These are phyloP conservation scores for Hagleromyces aurorensis DNA, from an alignment of 805 yeast species.

Conservation along the genomic window DNA sequence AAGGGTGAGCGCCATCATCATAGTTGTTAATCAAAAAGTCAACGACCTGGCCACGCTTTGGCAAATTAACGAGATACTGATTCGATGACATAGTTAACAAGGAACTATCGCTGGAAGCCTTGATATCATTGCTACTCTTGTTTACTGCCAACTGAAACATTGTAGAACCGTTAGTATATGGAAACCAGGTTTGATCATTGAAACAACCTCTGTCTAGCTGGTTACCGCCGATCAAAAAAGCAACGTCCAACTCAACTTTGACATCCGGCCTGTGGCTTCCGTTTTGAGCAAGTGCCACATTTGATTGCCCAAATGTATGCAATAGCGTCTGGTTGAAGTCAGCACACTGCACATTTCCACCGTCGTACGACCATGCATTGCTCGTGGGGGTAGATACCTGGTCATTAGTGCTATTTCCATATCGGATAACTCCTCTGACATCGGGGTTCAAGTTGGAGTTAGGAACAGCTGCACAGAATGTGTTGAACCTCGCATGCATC, in stretches of 20 bases:
- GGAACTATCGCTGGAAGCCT: slow-evolving; percentile 6
- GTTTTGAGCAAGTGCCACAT: slow-evolving; percentile 15
- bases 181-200: slow-evolving; percentile 20
- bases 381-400: slow-evolving; percentile 5
- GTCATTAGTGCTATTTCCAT: slow-evolving; percentile 12
- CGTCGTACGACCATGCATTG: slow-evolving; percentile 13
- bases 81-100: slow-evolving; percentile 11
- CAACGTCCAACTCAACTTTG: slow-evolving; percentile 17
- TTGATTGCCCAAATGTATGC: slow-evolving; percentile 14
- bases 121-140: slow-evolving; percentile 8
- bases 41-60: slow-evolving; percentile 33
- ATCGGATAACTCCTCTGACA: slow-evolving; percentile 30
- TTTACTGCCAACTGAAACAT: slow-evolving; percentile 9
- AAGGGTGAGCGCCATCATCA: slow-evolving; percentile 62
- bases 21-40: slow-evolving; percentile 60
- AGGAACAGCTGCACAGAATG: slow-evolving; percentile 31
- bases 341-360: slow-evolving; percentile 20
- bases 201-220: slow-evolving; percentile 22
- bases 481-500: slow-evolving; percentile 34
- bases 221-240: slow-evolving; percentile 22
- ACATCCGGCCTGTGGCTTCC: slow-evolving; percentile 14
- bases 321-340: slow-evolving; percentile 23
- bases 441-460: slow-evolving; percentile 31
- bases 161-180: slow-evolving; percentile 14
- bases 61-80: slow-evolving; percentile 17